Evolutionary conservation across 495 filamentous ascomycete genomes (phyloP).

Genomic region (Neurospora sp.): DNA sequence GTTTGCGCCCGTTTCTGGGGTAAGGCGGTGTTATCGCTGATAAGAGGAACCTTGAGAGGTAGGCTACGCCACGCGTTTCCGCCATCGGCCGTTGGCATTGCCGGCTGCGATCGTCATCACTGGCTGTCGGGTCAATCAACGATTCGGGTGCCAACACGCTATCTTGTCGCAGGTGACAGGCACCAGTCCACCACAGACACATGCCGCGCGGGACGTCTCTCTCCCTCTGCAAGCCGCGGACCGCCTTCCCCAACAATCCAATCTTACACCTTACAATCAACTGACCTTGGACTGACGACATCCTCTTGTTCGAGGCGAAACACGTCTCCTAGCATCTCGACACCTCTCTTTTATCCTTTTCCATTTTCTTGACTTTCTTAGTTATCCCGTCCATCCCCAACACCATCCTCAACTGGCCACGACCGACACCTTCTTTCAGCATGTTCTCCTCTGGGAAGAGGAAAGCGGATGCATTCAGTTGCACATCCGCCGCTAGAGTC

Average conservation of each 20-base stretch:
- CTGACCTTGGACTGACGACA: neutral
- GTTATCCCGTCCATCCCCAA: neutral
- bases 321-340: neutral
- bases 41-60: neutral
- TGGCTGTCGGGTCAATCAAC: neutral
- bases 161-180: neutral
- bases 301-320: neutral
- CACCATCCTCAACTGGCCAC: neutral
- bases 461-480: constrained; percentile 21
- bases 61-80: neutral
- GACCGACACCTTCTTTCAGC: constrained; percentile 3
- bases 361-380: neutral
- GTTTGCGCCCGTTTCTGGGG: neutral
- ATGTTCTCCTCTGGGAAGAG: constrained; percentile 32
- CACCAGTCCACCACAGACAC: neutral
- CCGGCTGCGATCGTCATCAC: neutral
- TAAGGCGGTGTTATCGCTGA: neutral
- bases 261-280: neutral
- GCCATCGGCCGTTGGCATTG: neutral
- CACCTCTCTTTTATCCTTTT: neutral
- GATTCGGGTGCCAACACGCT: neutral
- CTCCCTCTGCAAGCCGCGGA: neutral
- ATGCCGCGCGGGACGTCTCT: neutral
- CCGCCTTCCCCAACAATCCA: neutral
- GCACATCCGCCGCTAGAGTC: constrained; percentile 45